Evolutionary conservation across 1,284 basidiomycete species (phyloP).

Genomic region (Ganoderma leucocontextum): DNA sequence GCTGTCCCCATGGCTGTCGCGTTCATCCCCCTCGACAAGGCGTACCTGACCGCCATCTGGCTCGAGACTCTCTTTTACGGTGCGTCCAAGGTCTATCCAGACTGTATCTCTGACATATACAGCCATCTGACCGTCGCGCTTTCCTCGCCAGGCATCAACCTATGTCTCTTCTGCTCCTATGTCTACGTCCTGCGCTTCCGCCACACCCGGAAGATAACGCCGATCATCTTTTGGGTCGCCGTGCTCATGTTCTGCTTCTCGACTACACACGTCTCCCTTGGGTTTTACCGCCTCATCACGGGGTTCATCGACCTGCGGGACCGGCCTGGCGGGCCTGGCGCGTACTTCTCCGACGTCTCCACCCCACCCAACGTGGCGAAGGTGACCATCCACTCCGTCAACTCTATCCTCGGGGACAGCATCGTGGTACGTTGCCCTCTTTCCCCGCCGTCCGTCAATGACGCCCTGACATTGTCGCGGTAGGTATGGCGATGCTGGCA

Average conservation of each 20-base stretch:
- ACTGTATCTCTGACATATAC: slow-evolving; percentile 6
- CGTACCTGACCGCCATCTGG: slow-evolving; percentile 48
- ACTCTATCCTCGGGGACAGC: slow-evolving; percentile 47
- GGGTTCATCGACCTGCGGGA: slow-evolving; percentile 48
- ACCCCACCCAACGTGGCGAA: slow-evolving; percentile 50
- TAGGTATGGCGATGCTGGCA: slow-evolving; percentile 50
- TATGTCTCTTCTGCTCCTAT: slow-evolving; percentile 46
- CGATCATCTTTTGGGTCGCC: slow-evolving; percentile 43
- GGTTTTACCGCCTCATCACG: slow-evolving; percentile 48
- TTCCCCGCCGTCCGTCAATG: not conserved
- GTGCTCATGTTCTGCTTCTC: slow-evolving; percentile 48
- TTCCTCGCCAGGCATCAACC: slow-evolving; percentile 44
- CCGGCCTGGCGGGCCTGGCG: slow-evolving; percentile 44
- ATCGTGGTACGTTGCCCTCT: slow-evolving; percentile 42
- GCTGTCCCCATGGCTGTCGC: slow-evolving; percentile 32
- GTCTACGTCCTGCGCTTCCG: slow-evolving; percentile 45
- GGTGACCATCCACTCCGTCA: slow-evolving; percentile 48
- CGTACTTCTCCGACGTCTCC: slow-evolving; percentile 49
- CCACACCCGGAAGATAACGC: slow-evolving; percentile 42
- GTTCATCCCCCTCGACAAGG: slow-evolving; percentile 44
- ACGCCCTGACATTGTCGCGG: not conserved
- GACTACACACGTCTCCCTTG: slow-evolving; percentile 47
- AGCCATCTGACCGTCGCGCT: slow-evolving; percentile 1
- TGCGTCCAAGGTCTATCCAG: slow-evolving; percentile 27
- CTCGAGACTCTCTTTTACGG: slow-evolving; percentile 48